Evolutionary conservation across 2,329 filamentous ascomycete species (phyloP), one percentile per base, ranked within the genome.

Genomic region (Pseudocercospora macadamiae): DNA sequence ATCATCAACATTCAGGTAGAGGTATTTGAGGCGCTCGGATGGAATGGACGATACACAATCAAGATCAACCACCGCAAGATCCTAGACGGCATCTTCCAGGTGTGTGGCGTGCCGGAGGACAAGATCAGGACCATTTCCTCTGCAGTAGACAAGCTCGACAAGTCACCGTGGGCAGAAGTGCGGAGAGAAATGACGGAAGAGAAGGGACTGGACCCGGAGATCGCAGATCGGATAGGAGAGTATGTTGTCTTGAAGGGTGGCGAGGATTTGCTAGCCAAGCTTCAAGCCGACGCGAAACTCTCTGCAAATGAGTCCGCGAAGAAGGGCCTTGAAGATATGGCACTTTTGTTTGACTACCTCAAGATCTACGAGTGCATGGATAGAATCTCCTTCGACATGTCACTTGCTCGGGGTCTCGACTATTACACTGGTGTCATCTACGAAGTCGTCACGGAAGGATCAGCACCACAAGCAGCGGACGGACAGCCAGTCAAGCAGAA

Each of bases 21-120:
- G 73, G 89, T 96, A 37, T 96, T 97, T 70, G 86, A 93, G 66
- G 85, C 84, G 48, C 80, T 97, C 32, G 89, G 87, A 18, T 91
- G 88, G 86, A 80, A 86, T 51, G 86, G 85, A 32, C 82, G 83
- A 44, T 91, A 91, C 73, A 93, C 89, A 2, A 95, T 97, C 78
- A 96, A 97, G 80, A 82, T 96, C 72, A 97, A 97, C 79, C 91
- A 97, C 84, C 85, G 93, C 67, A 93, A 96, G 77, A 93, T 97
- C 49, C 82, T 97, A 14, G 93, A 97, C 69, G 93, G 93, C 58
- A 84, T 97, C 66, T 97, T 97, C 76, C 85, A 91, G 73, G 90
- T 96, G 25, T 93, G 90, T 68, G 93, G 93, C 64, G 93, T 97
- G 12, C 91, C 93, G 1, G 79, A 84, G 59, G 89, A 96, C 57